Evolutionary conservation across 2,329 filamentous ascomycete species (phyloP).

Genomic region (Helicocarpus griseus): DNA sequence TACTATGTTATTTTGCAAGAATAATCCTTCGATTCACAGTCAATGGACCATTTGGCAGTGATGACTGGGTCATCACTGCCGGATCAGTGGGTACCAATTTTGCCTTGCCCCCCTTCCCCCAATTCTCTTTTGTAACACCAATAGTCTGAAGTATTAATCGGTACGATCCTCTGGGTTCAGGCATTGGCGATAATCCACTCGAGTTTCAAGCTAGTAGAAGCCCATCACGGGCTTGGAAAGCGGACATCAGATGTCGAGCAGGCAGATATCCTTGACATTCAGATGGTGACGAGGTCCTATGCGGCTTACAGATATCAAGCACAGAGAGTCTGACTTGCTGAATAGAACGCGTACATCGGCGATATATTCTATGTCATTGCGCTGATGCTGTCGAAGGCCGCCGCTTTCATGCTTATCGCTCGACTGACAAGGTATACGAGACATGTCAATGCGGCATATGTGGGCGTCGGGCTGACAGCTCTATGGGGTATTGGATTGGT

Average conservation of each 20-base stretch:
- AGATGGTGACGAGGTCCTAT: conserved; percentile 6
- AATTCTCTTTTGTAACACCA: not conserved
- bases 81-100: conserved; percentile 8
- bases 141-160: not conserved
- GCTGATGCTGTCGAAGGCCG: conserved; percentile 10
- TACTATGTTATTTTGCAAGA: conserved; percentile 11
- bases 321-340: not conserved
- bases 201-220: conserved; percentile 10
- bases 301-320: not conserved
- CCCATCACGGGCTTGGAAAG: conserved; percentile 10
- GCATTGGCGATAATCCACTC: conserved; percentile 11
- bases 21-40: conserved; percentile 11
- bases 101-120: not conserved
- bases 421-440: conserved; percentile 12
- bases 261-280: conserved; percentile 2
- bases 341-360: conserved; percentile 10
- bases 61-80: conserved; percentile 11
- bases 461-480: conserved; percentile 4
- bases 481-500: conserved; percentile 7
- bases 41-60: conserved; percentile 11
- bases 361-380: conserved; percentile 12
- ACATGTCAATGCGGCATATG: conserved; percentile 6
- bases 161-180: conserved; percentile 3
- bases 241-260: conserved; percentile 2
- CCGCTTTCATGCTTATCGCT: conserved; percentile 10